Conservation (phyloP, 2,329 filamentous ascomycete genomes). For the Cucurbitaria berberidis region DNA sequence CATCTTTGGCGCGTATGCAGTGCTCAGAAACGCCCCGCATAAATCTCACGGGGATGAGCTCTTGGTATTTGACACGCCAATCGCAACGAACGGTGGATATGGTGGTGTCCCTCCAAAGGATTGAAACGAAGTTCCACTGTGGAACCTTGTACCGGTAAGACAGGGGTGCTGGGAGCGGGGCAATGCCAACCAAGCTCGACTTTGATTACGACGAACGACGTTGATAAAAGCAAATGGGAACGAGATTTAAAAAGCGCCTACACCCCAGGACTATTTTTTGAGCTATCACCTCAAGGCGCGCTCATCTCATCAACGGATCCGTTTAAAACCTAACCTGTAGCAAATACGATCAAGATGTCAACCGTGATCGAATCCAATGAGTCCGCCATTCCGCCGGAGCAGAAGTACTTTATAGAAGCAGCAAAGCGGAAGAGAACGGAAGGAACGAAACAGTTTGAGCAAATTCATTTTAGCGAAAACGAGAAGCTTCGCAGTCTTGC, state of each 20-base stretch:
- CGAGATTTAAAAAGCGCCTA: no score
- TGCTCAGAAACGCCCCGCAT: neutral
- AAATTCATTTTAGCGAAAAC: slow-evolving; percentile 18
- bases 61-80: no score
- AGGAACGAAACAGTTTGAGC: slow-evolving; percentile 17
- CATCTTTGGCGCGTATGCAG: neutral
- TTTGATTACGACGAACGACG: neutral
- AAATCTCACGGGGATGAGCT: neutral
- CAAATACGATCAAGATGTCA: neutral
- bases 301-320: no score
- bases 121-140: neutral
- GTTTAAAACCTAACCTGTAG: no score
- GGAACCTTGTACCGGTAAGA: neutral
- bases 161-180: neutral
- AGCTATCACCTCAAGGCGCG: neutral
- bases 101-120: neutral
- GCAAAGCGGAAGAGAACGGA: slow-evolving; percentile 21
- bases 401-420: slow-evolving; percentile 20
- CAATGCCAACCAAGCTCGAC: neutral
- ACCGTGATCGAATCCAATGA: slow-evolving; percentile 10
- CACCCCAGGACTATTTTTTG: no score
- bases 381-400: slow-evolving; percentile 10
- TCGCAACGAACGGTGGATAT: neutral
- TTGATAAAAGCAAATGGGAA: no score
- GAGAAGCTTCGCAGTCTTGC: slow-evolving; percentile 15